A percentile compares a stretch with the other conserved stretches of the same genome.
phyloP scores from a whole-genome alignment of 2,329 filamentous ascomycete genomes.

The Aspergillus flavus region DNA sequence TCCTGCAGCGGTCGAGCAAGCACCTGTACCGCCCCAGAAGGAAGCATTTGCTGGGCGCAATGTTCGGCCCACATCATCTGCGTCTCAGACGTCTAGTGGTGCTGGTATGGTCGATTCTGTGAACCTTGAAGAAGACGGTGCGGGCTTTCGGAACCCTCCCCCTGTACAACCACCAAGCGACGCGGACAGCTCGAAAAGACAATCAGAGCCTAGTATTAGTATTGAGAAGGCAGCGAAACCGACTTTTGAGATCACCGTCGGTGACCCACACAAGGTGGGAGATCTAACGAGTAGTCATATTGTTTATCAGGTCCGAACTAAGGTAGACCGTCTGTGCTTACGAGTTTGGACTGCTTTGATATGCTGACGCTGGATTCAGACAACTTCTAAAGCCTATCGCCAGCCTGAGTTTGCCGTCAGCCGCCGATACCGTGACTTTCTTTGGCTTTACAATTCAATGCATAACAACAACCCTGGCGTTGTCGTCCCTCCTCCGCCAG shows the following conservation, averaged over 20 bases:
- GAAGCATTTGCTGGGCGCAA: conserved; percentile 49
- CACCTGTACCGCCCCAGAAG: conserved; percentile 62
- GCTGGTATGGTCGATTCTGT: conserved; percentile 64
- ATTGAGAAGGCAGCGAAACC: conserved; percentile 93
- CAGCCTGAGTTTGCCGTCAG: conserved; percentile 92
- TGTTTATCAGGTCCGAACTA: conserved; percentile 93
- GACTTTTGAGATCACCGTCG: conserved; percentile 84
- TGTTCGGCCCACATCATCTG: conserved; percentile 40
- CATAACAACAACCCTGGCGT: conserved; percentile 94
- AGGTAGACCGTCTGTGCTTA: conserved; percentile 56
- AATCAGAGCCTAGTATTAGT: conserved; percentile 76
- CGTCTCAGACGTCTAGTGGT: conserved; percentile 52
- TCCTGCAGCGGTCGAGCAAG: conserved; percentile 52
- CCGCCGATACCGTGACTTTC: conserved; percentile 90
- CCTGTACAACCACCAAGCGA: conserved; percentile 57
- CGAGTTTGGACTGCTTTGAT: not conserved
- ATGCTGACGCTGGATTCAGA: conserved; percentile 55
- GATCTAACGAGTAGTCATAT: conserved; percentile 97
- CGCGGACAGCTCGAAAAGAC: conserved; percentile 49
- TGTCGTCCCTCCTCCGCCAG: conserved; percentile 91
- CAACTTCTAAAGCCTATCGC: conserved; percentile 92
- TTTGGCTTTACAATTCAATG: conserved; percentile 95
- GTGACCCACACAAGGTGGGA: conserved; percentile 96
- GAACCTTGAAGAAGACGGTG: conserved; percentile 70
- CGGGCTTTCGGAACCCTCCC: conserved; percentile 65